Percentiles rank a stretch among this genome's conserved stretches.
phyloP scores from a whole-genome alignment of 331 rosid species.

The Arachis monticola region DNA sequence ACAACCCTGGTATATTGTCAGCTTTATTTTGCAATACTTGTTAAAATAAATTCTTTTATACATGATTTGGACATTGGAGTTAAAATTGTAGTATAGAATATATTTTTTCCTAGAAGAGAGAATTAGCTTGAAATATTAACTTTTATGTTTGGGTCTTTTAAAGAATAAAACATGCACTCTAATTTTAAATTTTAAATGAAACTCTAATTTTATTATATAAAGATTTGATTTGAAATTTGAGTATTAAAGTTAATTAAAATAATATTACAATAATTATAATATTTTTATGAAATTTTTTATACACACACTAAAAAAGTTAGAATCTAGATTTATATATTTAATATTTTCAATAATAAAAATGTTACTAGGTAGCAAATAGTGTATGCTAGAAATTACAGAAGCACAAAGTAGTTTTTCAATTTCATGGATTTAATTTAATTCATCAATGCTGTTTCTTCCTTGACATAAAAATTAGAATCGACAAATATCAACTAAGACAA shows the following conservation, averaged over 20 bases:
- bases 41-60: slow-evolving; percentile 1
- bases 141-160: not conserved
- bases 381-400: not conserved
- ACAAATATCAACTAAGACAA: too few species aligned
- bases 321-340: too few species aligned
- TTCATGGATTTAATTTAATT: not conserved
- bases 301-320: not conserved
- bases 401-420: not conserved
- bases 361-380: not conserved
- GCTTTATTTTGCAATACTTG: not conserved
- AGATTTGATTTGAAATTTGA: not conserved
- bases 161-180: not conserved
- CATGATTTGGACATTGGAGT: too few species aligned
- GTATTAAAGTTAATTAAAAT: not conserved
- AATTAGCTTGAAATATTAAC: not conserved
- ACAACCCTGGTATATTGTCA: slow-evolving; percentile 81
- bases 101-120: not conserved
- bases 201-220: not conserved
- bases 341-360: not conserved
- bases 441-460: too few species aligned
- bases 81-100: not conserved
- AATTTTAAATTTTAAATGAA: not conserved
- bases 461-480: too few species aligned
- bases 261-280: not conserved
- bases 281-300: not conserved